phyloP scores from a whole-genome alignment of 257 asterid species.

The Mitragyna speciosa region DNA sequence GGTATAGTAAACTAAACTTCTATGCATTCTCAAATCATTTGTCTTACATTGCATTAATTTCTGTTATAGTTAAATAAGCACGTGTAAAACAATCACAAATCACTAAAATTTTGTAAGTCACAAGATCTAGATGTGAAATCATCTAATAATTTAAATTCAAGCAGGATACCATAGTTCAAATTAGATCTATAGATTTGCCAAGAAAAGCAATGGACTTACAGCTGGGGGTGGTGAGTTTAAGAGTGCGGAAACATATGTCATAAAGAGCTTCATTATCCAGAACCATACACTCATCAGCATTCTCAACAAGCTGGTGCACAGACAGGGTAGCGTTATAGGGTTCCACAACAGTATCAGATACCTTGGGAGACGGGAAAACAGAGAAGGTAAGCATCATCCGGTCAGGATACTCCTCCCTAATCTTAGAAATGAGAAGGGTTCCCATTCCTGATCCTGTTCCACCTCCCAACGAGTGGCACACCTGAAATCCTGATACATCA shows the following conservation, averaged over 20 bases:
- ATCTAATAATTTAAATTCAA: background rate
- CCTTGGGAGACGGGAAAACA: slow-evolving; percentile 82
- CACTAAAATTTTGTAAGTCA: background rate
- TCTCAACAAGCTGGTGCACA: slow-evolving; percentile 80
- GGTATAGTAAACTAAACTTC: background rate
- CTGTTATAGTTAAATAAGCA: background rate
- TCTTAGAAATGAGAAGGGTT: slow-evolving; percentile 74
- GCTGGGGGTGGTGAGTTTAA: slow-evolving; percentile 74
- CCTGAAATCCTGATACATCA: slow-evolving; percentile 57
- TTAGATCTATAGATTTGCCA: background rate
- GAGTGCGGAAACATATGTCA: slow-evolving; percentile 71
- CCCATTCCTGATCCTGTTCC: slow-evolving; percentile 94
- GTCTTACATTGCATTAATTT: background rate
- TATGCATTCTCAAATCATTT: background rate
- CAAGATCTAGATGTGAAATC: background rate
- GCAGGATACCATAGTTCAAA: background rate
- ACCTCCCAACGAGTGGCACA: slow-evolving; percentile 81
- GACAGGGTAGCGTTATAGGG: slow-evolving; percentile 81
- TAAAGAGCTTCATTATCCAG: slow-evolving; percentile 75
- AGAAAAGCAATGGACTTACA: slow-evolving; percentile 35
- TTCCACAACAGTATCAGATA: slow-evolving; percentile 74
- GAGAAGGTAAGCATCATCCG: slow-evolving; percentile 87
- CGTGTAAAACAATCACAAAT: no score
- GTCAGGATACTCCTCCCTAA: slow-evolving; percentile 79
- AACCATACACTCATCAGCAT: slow-evolving; percentile 82